These are phyloP conservation scores for Conticribra guillardii DNA, from an alignment of 108 stramenopile genomes.

Conservation along the genomic window DNA sequence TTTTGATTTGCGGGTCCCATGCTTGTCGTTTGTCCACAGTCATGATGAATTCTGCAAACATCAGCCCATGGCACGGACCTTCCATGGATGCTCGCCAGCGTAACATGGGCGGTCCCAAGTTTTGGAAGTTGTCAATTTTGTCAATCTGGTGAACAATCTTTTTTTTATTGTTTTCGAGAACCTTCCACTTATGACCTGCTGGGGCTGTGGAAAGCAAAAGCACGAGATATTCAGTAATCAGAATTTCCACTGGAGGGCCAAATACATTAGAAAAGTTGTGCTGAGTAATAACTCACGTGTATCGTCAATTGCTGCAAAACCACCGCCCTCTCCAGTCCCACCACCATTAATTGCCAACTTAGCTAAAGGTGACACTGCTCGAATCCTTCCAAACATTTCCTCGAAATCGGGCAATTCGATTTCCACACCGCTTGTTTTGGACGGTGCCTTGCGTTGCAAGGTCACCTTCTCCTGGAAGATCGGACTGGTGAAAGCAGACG, in stretches of 20 bases:
- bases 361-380: constrained; percentile 65
- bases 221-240: background rate
- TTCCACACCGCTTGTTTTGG: constrained; percentile 61
- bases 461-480: constrained; percentile 62
- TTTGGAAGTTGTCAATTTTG: constrained; percentile 74
- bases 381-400: constrained; percentile 67
- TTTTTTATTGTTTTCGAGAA: constrained; percentile 48
- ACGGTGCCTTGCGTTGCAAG: constrained; percentile 58
- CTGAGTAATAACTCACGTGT: constrained; percentile 37
- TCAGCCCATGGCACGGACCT: constrained; percentile 62
- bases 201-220: constrained; percentile 13
- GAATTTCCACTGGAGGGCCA: no score
- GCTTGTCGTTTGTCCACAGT: constrained; percentile 53
- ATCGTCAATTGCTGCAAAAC: constrained; percentile 44
- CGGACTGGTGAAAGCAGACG: constrained; percentile 59
- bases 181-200: constrained; percentile 59
- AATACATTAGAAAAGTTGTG: background rate
- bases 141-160: constrained; percentile 58
- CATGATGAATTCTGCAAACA: constrained; percentile 74
- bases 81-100: constrained; percentile 62
- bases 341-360: constrained; percentile 45
- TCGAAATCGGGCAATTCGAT: constrained; percentile 78
- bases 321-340: constrained; percentile 44
- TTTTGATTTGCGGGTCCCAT: constrained; percentile 71
- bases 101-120: constrained; percentile 57